Conservation (phyloP, 225 moss, liverwort and hornwort species). For the Bryum argenteum region DNA sequence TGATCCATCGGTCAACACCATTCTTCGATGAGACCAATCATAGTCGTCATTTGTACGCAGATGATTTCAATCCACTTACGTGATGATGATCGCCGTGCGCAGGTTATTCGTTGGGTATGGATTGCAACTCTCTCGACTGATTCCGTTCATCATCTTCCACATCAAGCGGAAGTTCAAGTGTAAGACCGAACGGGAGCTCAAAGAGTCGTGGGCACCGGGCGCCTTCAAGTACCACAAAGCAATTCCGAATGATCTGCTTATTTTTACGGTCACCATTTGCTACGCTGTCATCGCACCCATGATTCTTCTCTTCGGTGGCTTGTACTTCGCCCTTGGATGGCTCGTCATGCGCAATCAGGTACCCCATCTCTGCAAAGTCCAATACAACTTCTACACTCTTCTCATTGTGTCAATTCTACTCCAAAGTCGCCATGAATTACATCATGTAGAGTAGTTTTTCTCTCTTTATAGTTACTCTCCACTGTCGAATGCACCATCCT, state of each 20-base stretch:
- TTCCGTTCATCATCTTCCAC: constrained; percentile 55
- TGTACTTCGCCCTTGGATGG: constrained; percentile 55
- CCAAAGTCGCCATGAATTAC: not conserved
- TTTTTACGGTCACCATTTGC: constrained; percentile 51
- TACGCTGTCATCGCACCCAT: constrained; percentile 59
- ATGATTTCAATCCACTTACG: not conserved
- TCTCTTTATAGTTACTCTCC: no score
- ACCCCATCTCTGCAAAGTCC: not conserved
- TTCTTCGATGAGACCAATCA: no score
- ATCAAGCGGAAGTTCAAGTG: constrained; percentile 47
- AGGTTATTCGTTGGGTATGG: constrained; percentile 69
- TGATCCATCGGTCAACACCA: no score
- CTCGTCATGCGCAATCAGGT: constrained; percentile 67
- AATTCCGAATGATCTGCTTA: constrained; percentile 43
- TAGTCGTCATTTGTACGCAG: no score
- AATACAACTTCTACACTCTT: no score
- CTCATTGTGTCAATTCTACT: no score
- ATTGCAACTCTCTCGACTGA: constrained; percentile 52
- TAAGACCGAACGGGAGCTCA: constrained; percentile 53
- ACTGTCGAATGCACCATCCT: no score
- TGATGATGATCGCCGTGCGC: not conserved
- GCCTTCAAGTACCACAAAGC: constrained; percentile 46
- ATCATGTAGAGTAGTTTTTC: no score
- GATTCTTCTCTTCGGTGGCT: constrained; percentile 44
- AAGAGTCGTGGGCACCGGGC: constrained; percentile 51